Evolutionary conservation across 192 early-diverging fungal species (phyloP).

Genomic region (Gamsiella multidivaricata): DNA sequence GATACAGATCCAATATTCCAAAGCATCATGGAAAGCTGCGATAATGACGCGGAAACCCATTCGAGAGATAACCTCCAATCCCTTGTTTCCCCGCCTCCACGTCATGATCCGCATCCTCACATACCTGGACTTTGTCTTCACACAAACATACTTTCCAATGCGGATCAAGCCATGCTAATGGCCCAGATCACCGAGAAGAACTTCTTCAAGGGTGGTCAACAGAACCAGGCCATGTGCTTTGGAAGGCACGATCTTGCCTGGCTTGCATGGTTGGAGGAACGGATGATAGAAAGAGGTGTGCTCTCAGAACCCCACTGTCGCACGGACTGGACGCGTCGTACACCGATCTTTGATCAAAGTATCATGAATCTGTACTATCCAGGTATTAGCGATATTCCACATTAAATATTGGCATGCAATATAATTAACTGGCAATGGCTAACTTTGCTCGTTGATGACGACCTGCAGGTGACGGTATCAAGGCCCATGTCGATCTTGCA

Average conservation of each 20-base stretch:
- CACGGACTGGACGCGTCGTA: slow-evolving; percentile 18
- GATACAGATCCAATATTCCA: neutral
- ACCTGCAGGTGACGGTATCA: slow-evolving; percentile 58
- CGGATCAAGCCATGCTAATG: slow-evolving; percentile 36
- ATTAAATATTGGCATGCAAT: neutral
- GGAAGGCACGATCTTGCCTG: slow-evolving; percentile 52
- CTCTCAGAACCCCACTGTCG: slow-evolving; percentile 24
- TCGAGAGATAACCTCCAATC: too few relatives aligned
- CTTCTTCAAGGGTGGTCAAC: slow-evolving; percentile 41
- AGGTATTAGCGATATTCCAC: slow-evolving; percentile 22
- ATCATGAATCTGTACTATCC: slow-evolving; percentile 61
- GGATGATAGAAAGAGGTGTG: neutral
- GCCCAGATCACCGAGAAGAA: slow-evolving; percentile 36
- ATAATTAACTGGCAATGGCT: neutral
- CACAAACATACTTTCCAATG: slow-evolving; percentile 25
- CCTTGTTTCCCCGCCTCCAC: neutral
- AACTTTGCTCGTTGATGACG: neutral
- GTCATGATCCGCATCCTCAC: slow-evolving; percentile 15
- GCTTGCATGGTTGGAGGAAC: slow-evolving; percentile 38
- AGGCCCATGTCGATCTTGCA: slow-evolving; percentile 61
- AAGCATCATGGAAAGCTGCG: too few relatives aligned
- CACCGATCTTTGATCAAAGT: slow-evolving; percentile 64
- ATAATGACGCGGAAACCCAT: too few relatives aligned
- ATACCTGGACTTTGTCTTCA: slow-evolving; percentile 31
- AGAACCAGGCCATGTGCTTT: slow-evolving; percentile 66